Evolutionary conservation across 306 rosid species (phyloP).

Genomic region (Leucaena leucocephala): DNA sequence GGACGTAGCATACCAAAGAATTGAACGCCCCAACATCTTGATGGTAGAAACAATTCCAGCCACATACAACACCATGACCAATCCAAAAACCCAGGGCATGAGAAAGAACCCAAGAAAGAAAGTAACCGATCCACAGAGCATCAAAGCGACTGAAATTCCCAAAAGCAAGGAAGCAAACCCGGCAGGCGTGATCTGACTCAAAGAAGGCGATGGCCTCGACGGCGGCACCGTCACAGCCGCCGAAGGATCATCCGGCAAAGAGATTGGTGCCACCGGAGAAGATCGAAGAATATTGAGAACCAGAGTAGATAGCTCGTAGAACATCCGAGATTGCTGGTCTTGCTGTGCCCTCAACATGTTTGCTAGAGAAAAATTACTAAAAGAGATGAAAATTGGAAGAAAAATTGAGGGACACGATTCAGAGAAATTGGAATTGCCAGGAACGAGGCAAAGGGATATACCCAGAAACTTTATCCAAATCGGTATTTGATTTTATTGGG

Average conservation of each 20-base stretch:
- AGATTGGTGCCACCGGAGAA: conserved; percentile 53
- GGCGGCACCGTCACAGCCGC: conserved; percentile 29
- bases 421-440: not conserved
- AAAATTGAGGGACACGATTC: not conserved
- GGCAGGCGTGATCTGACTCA: conserved; percentile 73
- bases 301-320: conserved; percentile 67
- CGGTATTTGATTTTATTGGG: conserved; percentile 28
- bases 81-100: conserved; percentile 95
- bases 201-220: conserved; percentile 17
- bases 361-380: not conserved
- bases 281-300: conserved; percentile 75
- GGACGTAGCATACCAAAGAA: conserved; percentile 59
- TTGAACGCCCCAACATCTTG: conserved; percentile 67
- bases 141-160: conserved; percentile 82
- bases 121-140: conserved; percentile 92
- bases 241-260: conserved; percentile 41
- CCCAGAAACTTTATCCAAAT: conserved; percentile 34
- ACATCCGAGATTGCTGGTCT: conserved; percentile 60
- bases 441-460: conserved; percentile 58
- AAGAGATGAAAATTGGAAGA: not conserved
- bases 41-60: conserved; percentile 70
- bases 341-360: conserved; percentile 55
- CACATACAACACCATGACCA: conserved; percentile 71
- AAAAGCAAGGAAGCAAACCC: conserved; percentile 81
- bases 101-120: conserved; percentile 85